Conservation (phyloP, 768 basidiomycete species). For the Tephrocybe sp. region DNA sequence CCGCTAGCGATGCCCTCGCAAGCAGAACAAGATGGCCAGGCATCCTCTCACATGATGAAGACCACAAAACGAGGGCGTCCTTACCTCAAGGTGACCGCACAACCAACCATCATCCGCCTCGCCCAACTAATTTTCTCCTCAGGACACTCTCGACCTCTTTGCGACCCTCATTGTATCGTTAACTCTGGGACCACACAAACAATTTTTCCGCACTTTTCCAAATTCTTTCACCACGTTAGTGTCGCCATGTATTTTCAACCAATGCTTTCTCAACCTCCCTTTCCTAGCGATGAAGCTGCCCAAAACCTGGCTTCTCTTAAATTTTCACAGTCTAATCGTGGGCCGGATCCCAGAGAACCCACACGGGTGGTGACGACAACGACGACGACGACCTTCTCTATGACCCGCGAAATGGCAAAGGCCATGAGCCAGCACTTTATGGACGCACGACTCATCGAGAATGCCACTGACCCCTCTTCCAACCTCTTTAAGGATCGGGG, state of each 20-base stretch:
- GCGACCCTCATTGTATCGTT: slow-evolving; percentile 96
- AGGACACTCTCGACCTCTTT: slow-evolving; percentile 99
- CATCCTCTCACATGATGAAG: slow-evolving; percentile 97
- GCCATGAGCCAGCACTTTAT: slow-evolving; percentile 99
- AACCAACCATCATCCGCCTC: slow-evolving; percentile 8
- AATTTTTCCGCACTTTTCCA: slow-evolving; percentile 93
- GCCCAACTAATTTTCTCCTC: slow-evolving; percentile 2
- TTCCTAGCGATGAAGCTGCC: slow-evolving; percentile 88
- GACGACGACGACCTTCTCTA: slow-evolving; percentile 98
- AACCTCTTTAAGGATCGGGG: slow-evolving; percentile 97
- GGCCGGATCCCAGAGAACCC: slow-evolving; percentile 97
- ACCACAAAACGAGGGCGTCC: slow-evolving; percentile 94
- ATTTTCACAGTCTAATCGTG: slow-evolving; percentile 98
- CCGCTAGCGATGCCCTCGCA: slow-evolving; percentile 34
- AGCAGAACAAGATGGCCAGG: slow-evolving; percentile 47
- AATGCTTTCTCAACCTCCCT: slow-evolving; percentile 11
- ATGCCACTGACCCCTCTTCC: slow-evolving; percentile 86
- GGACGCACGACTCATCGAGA: slow-evolving; percentile 97
- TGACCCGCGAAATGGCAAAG: slow-evolving; percentile 99
- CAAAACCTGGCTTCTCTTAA: slow-evolving; percentile 93
- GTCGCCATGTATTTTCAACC: slow-evolving; percentile 10
- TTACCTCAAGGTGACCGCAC: slow-evolving; percentile 74
- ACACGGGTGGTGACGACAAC: slow-evolving; percentile 98
- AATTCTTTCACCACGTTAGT: slow-evolving; percentile 96
- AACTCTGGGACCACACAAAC: slow-evolving; percentile 84